Conservation (phyloP, 1,139 yeast species). For the Nakaseomyces delphensis region DNA sequence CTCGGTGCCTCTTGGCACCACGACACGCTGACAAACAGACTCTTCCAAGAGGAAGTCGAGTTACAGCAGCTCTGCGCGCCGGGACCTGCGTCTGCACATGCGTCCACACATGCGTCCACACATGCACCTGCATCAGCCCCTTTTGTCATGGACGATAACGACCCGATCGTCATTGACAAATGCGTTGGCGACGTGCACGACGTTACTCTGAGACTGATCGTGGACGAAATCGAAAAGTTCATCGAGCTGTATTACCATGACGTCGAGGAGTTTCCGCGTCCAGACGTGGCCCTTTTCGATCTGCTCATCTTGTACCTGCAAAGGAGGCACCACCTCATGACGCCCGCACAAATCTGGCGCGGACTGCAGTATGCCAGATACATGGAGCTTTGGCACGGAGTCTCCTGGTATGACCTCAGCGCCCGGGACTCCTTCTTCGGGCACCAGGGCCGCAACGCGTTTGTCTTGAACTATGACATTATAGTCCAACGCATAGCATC, state of each 20-base stretch:
- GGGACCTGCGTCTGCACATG: conserved; percentile 10
- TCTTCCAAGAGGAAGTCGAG: conserved; percentile 48
- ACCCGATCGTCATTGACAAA: conserved; percentile 29
- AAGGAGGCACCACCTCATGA: conserved; percentile 40
- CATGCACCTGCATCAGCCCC: too few relatives aligned
- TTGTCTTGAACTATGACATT: conserved; percentile 47
- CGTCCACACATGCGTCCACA: too few relatives aligned
- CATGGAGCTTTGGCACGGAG: conserved; percentile 73
- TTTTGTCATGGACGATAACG: conserved; percentile 41
- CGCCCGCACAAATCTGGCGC: conserved; percentile 42
- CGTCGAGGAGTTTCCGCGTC: conserved; percentile 37
- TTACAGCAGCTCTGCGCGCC: conserved; percentile 25
- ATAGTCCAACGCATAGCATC: conserved; percentile 40
- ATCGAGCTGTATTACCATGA: conserved; percentile 2
- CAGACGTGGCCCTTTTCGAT: conserved; percentile 45
- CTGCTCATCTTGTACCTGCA: conserved; percentile 41
- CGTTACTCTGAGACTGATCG: conserved; percentile 26
- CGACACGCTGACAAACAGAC: conserved; percentile 59
- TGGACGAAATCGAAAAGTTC: conserved; percentile 30
- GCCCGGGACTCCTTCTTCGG: conserved; percentile 58
- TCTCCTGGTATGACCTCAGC: conserved; percentile 56
- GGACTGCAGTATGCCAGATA: conserved; percentile 47
- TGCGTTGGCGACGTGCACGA: conserved; percentile 30
- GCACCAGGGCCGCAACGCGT: conserved; percentile 67
- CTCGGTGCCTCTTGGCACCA: conserved; percentile 90